Evolutionary conservation across 164 flowering plant species (phyloP), one percentile per base, ranked within the genome.

Genomic region (Warburgia ugandensis): DNA sequence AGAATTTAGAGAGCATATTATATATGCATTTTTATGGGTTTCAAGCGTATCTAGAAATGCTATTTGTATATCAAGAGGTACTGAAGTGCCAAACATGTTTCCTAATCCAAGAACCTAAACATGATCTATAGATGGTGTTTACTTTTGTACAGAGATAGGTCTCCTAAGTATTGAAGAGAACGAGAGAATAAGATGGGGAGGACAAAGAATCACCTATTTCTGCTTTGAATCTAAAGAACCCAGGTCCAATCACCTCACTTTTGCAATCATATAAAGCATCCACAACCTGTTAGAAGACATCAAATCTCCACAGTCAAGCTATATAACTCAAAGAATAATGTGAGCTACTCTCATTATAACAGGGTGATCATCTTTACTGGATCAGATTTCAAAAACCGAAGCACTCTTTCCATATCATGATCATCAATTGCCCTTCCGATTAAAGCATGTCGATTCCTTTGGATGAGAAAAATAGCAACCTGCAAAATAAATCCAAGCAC

Each of bases 231-330:
- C 99, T 72, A 40, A 88, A 89, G 72, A 84, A 86, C 39, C 99
- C 99, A 54, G 99, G 99, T 50, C 99, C 99, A 68, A 94, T 94
- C 73, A 94, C 99, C 72, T 94, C 99, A 39, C 99, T 94, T 71
- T 94, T 94, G 81, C 95, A 89, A 69, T 94, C 99, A 73, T 94
- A 86, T 13, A 89, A 52, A 39, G 94, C 59, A 80, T 89, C 99
- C 26, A 94, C 99, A 65, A 78, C 99, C 99, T 94, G 59, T 45
- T 60, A 22, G 1, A 11, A 33, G 44, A 25, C 23, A 37, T 7
- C 5, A 37, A 37, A 4, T 37, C 1, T n/a, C n/a, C n/a, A n/a
- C n/a, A n/a, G n/a, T n/a, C n/a, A n/a, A n/a, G n/a, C n/a, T n/a
- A n/a, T n/a, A n/a, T n/a, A n/a, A n/a, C n/a, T n/a, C n/a, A n/a